Percentiles rank a stretch among this genome's conserved stretches.
phyloP scores from a whole-genome alignment of 192 early-diverging fungal species.

The Blastocladiella britannica region DNA sequence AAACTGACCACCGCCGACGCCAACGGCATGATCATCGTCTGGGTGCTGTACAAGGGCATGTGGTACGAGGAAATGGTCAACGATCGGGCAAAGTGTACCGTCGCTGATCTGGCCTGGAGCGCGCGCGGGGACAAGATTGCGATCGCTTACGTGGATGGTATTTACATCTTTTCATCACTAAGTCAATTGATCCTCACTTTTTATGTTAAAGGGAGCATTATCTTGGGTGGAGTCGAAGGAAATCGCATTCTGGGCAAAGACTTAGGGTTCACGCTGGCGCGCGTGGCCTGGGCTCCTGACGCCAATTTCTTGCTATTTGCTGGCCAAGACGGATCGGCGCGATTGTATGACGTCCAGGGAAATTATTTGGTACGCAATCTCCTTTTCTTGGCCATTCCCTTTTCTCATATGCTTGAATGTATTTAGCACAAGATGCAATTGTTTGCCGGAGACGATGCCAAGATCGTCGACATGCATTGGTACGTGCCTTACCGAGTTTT shows the following conservation, averaged over 20 bases:
- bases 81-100: constrained; percentile 36
- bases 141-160: constrained; percentile 38
- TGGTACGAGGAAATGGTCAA: constrained; percentile 54
- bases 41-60: constrained; percentile 40
- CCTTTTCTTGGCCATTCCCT: too few relatives aligned
- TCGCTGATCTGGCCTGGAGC: constrained; percentile 39
- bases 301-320: constrained; percentile 31
- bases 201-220: constrained; percentile 23
- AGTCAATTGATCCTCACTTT: not conserved
- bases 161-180: not conserved
- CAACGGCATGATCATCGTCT: constrained; percentile 39
- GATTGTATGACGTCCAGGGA: constrained; percentile 28
- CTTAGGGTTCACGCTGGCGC: constrained; percentile 15
- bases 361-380: constrained; percentile 22
- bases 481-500: too few relatives aligned
- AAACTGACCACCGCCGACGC: constrained; percentile 38
- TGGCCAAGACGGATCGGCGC: constrained; percentile 22
- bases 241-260: constrained; percentile 39
- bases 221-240: constrained; percentile 39
- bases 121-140: constrained; percentile 28
- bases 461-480: not conserved
- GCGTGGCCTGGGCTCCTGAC: constrained; percentile 36
- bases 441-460: not conserved
- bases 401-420: too few relatives aligned
- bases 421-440: not conserved